Evolutionary conservation across 1,139 yeast species (phyloP).

Genomic region (Nematodospora anomalae): DNA sequence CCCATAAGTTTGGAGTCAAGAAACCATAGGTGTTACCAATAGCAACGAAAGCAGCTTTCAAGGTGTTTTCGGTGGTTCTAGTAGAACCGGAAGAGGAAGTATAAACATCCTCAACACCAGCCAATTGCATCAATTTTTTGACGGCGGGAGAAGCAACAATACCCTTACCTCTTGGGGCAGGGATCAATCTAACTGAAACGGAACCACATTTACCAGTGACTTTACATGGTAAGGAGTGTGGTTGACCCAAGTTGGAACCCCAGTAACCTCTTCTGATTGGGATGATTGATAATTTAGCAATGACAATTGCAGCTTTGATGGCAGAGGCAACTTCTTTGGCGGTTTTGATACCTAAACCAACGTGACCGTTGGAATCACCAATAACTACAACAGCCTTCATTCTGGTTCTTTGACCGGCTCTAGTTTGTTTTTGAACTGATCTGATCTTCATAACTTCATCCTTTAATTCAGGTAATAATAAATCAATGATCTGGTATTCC

Average conservation of each 20-base stretch:
- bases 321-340: conserved; percentile 99
- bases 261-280: conserved; percentile 99
- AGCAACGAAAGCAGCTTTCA: conserved; percentile 99
- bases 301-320: conserved; percentile 98
- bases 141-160: conserved; percentile 99
- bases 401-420: conserved; percentile 99
- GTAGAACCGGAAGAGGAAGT: conserved; percentile 99
- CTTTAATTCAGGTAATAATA: conserved; percentile 90
- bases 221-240: conserved; percentile 98
- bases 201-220: conserved; percentile 99
- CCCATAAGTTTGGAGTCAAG: conserved; percentile 99
- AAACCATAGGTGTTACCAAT: conserved; percentile 99
- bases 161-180: conserved; percentile 99
- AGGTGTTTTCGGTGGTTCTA: conserved; percentile 99
- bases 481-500: conserved; percentile 99
- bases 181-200: conserved; percentile 96
- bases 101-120: conserved; percentile 99
- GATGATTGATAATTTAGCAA: conserved; percentile 97
- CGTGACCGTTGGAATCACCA: conserved; percentile 99
- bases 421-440: conserved; percentile 99
- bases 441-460: conserved; percentile 99
- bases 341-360: conserved; percentile 99
- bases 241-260: conserved; percentile 99
- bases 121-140: conserved; percentile 97
- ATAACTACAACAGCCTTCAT: conserved; percentile 99